Evolutionary conservation across 257 asterid genomes (phyloP).

Genomic region (Solanum verrucosum): DNA sequence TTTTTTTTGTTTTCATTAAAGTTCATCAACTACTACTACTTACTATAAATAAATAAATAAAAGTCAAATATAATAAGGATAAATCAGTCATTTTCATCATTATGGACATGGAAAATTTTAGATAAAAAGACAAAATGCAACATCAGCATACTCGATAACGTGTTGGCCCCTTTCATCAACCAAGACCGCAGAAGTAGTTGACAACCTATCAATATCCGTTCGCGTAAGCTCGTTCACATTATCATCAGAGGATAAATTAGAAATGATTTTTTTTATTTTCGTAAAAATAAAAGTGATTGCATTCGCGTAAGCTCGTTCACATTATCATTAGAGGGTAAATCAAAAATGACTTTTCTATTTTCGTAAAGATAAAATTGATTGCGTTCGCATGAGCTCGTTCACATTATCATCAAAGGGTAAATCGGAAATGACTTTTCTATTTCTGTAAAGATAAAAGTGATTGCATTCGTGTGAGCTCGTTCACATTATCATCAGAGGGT

Average conservation of each 20-base stretch:
- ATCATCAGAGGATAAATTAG: accelerated
- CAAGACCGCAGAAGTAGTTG: neutral
- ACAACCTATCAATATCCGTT: neutral
- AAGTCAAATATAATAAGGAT: neutral
- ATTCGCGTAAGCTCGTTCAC: neutral
- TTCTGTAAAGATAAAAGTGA: neutral
- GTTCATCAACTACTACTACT: neutral
- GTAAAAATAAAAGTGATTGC: neutral
- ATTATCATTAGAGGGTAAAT: neutral
- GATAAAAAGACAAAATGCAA: neutral
- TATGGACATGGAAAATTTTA: neutral
- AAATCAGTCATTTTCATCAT: neutral
- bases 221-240: neutral
- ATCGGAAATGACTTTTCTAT: too few relatives aligned
- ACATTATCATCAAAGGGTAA: too few relatives aligned
- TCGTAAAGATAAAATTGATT: too few relatives aligned
- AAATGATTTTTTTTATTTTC: too few relatives aligned
- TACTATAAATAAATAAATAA: neutral
- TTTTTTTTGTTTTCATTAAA: neutral
- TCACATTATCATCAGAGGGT: too few relatives aligned
- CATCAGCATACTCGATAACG: neutral
- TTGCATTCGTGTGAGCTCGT: too few relatives aligned
- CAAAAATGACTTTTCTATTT: too few relatives aligned
- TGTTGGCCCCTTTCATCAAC: constrained; percentile 4
- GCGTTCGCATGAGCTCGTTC: too few relatives aligned